These are phyloP conservation scores for Blastocystis sp. DNA, from an alignment of 352 stramenopile species.

Conservation along the genomic window DNA sequence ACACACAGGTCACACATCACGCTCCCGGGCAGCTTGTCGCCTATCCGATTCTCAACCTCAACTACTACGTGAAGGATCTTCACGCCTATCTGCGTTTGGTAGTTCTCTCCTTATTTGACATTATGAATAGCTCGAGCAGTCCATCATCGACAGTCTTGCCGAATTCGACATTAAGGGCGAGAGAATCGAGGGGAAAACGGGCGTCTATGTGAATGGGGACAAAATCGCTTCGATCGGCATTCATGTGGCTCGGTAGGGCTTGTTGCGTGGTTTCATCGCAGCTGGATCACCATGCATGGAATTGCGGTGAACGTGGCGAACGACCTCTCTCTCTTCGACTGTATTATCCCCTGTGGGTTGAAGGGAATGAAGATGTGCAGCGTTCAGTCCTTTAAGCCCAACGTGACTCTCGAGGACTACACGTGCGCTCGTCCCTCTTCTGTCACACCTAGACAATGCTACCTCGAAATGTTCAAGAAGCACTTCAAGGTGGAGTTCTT, in stretches of 20 bases:
- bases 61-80: constrained; percentile 68
- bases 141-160: constrained; percentile 57
- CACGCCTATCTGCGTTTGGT: constrained; percentile 64
- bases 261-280: not conserved
- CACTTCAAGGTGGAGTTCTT: constrained; percentile 66
- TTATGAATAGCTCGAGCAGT: constrained; percentile 52
- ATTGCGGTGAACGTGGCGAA: constrained; percentile 66
- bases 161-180: constrained; percentile 64
- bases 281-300: constrained; percentile 69
- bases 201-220: constrained; percentile 68
- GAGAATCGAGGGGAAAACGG: constrained; percentile 52
- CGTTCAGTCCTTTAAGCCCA: constrained; percentile 53
- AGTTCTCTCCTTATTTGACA: not conserved
- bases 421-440: not conserved
- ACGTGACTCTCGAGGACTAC: constrained; percentile 59
- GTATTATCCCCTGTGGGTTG: constrained; percentile 67
- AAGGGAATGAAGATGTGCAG: constrained; percentile 69
- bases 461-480: constrained; percentile 58
- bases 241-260: constrained; percentile 42
- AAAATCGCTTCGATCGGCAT: constrained; percentile 69
- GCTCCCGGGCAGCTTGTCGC: constrained; percentile 64
- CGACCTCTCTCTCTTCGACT: constrained; percentile 63
- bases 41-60: constrained; percentile 68
- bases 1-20: constrained; percentile 64
- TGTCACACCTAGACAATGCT: constrained; percentile 42